Conservation (phyloP, 805 yeast genomes). For the Metschnikowia hibisci region DNA sequence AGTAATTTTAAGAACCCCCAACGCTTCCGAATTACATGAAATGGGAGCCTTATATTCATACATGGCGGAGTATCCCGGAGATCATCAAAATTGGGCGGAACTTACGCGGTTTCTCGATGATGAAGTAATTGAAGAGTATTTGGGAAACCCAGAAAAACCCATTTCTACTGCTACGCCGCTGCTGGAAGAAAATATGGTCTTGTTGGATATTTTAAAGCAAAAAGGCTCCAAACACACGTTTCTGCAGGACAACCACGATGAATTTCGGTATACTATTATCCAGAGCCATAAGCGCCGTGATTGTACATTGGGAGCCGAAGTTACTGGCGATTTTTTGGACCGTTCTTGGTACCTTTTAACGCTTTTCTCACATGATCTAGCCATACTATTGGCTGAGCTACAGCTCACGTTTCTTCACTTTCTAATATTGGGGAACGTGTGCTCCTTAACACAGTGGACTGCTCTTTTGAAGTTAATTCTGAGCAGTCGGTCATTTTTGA, state of each 20-base stretch:
- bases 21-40: conserved; percentile 21
- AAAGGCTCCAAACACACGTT: conserved; percentile 16
- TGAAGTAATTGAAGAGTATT: conserved; percentile 21
- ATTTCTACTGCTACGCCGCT: conserved; percentile 49
- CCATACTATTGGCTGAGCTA: conserved; percentile 47
- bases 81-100: conserved; percentile 15
- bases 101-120: conserved; percentile 20
- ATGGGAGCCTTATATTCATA: conserved; percentile 25
- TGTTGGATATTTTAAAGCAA: conserved; percentile 32
- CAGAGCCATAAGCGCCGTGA: conserved; percentile 38
- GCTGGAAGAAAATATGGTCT: conserved; percentile 42
- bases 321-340: conserved; percentile 54
- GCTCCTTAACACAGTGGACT: conserved; percentile 65
- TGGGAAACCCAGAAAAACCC: conserved; percentile 13
- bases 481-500: conserved; percentile 24
- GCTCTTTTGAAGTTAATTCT: conserved; percentile 43
- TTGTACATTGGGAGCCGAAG: conserved; percentile 22
- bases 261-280: conserved; percentile 40
- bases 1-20: neutral
- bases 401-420: conserved; percentile 49
- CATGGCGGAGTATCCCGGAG: conserved; percentile 41
- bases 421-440: conserved; percentile 56
- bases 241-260: conserved; percentile 28
- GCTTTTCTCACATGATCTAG: conserved; percentile 29
- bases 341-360: conserved; percentile 54